A percentile compares a stretch with the other conserved stretches of the same genome.
Evolutionary conservation across 148 eudicot species (phyloP).

Genomic region (Fagopyrum tataricum): DNA sequence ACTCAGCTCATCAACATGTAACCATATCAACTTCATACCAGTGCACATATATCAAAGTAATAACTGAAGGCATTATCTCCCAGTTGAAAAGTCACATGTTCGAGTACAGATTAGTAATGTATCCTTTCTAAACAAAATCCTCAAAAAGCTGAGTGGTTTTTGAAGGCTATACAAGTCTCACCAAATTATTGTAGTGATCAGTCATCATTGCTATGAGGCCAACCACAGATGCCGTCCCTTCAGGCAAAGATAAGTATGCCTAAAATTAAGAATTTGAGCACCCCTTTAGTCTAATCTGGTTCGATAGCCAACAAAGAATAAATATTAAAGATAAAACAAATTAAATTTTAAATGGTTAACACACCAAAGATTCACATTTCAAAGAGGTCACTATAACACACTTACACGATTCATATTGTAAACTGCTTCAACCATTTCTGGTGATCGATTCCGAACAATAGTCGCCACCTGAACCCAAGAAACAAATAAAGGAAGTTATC

Average conservation of each 20-base stretch:
- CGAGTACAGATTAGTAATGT: not conserved
- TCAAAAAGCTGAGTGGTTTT: not conserved
- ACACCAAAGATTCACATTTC: not conserved
- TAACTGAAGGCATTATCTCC: not conserved
- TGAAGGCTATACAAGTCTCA: constrained; percentile 15
- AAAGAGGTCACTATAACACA: not conserved
- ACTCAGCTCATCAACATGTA: constrained; percentile 1
- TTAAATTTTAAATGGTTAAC: not conserved
- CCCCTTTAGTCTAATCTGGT: not conserved
- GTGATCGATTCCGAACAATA: constrained; percentile 39
- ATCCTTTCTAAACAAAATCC: not conserved
- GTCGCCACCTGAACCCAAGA: constrained; percentile 38
- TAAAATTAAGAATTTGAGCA: constrained; percentile 14
- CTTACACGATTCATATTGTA: constrained; percentile 58
- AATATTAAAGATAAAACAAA: not conserved
- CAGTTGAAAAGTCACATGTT: not conserved
- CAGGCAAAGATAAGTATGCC: constrained; percentile 45
- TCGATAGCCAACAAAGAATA: not conserved
- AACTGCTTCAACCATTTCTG: constrained; percentile 62
- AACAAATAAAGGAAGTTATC: not conserved
- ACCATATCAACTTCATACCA: not conserved
- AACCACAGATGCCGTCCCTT: constrained; percentile 36
- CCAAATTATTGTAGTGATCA: constrained; percentile 42
- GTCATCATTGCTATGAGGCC: constrained; percentile 48
- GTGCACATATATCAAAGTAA: not conserved